Conservation (phyloP, 2,329 filamentous ascomycete genomes). For the Hypoxylon sp. region DNA sequence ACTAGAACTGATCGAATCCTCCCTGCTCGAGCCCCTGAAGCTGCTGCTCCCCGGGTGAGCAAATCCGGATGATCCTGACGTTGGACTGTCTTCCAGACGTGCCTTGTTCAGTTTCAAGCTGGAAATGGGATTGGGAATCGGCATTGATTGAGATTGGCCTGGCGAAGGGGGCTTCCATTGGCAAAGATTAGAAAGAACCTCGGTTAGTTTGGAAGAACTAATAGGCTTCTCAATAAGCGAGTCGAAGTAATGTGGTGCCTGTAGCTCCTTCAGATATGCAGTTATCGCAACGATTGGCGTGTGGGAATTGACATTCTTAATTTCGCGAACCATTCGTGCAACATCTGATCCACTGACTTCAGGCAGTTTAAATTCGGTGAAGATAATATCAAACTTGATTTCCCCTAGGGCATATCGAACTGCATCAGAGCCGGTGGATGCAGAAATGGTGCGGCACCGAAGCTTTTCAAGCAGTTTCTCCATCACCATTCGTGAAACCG, state of each 20-base stretch:
- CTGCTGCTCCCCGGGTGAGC: constrained; percentile 78
- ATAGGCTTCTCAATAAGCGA: constrained; percentile 97
- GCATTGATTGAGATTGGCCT: constrained; percentile 59
- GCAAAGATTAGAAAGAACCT: constrained; percentile 88
- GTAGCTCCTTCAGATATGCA: constrained; percentile 96
- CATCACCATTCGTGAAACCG: constrained; percentile 98
- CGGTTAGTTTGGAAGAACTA: constrained; percentile 89
- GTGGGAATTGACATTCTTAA: constrained; percentile 92
- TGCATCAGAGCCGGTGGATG: constrained; percentile 90
- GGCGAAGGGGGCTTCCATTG: constrained; percentile 88
- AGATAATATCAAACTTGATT: constrained; percentile 98
- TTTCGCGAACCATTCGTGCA: constrained; percentile 97
- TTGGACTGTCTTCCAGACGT: constrained; percentile 84
- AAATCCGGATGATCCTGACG: constrained; percentile 81
- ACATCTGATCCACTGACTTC: constrained; percentile 96
- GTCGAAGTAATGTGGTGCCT: constrained; percentile 95
- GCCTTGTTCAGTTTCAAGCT: constrained; percentile 75
- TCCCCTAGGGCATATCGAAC: constrained; percentile 95
- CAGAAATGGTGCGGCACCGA: constrained; percentile 92
- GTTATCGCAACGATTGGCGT: constrained; percentile 98
- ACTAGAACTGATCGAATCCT: constrained; percentile 90
- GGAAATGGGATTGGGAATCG: constrained; percentile 71
- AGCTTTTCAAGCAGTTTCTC: constrained; percentile 96
- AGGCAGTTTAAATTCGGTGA: constrained; percentile 96
- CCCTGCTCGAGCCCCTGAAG: constrained; percentile 83